Evolutionary conservation across 2,329 filamentous ascomycete species (phyloP).

Genomic region (Tolypocladium paradoxum): DNA sequence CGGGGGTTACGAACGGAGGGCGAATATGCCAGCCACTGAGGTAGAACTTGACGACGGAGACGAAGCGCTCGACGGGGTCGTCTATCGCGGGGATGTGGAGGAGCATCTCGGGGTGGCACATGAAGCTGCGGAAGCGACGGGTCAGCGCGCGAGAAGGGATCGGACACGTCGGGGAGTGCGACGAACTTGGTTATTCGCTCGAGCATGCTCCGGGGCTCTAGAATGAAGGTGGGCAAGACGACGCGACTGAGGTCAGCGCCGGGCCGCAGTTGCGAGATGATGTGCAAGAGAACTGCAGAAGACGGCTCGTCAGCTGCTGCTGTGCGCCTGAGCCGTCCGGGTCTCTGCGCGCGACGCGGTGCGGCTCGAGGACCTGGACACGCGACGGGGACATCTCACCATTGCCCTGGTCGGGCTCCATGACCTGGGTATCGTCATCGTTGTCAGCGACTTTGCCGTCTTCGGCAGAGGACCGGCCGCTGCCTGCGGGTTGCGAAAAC

Average conservation of each 20-base stretch:
- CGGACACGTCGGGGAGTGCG: background rate
- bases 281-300: conserved; percentile 73
- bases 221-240: conserved; percentile 91
- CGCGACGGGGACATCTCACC: conserved; percentile 41
- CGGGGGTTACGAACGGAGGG: conserved; percentile 59
- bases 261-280: conserved; percentile 92
- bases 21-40: conserved; percentile 98
- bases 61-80: conserved; percentile 80
- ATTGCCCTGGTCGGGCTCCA: conserved; percentile 91
- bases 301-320: background rate
- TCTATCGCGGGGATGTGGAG: conserved; percentile 79
- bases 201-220: conserved; percentile 95
- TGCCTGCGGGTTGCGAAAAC: conserved; percentile 30
- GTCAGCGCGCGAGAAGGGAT: conserved; percentile 4
- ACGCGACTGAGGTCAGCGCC: conserved; percentile 92
- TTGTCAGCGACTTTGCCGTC: conserved; percentile 32
- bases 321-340: background rate
- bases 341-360: conserved; percentile 1
- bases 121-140: conserved; percentile 56
- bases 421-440: conserved; percentile 65
- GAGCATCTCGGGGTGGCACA: conserved; percentile 96
- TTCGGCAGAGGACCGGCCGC: conserved; percentile 45
- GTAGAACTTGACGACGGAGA: conserved; percentile 96
- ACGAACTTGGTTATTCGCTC: conserved; percentile 95
- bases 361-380: background rate